phyloP scores from a whole-genome alignment of 2,329 filamentous ascomycete genomes.

The Alternaria alternata region DNA sequence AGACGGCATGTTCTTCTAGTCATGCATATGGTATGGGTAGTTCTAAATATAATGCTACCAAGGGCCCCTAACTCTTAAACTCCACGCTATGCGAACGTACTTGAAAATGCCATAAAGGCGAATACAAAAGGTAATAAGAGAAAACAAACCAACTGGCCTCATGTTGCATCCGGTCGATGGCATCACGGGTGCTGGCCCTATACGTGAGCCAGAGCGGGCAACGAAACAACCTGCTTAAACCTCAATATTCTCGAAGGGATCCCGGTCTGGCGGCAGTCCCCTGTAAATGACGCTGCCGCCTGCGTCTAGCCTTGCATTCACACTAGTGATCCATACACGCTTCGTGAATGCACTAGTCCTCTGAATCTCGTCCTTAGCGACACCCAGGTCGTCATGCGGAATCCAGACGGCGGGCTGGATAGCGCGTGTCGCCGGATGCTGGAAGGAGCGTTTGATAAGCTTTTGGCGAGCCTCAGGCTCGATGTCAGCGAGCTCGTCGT shows the following conservation, averaged over 20 bases:
- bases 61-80: background rate
- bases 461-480: constrained; percentile 88
- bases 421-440: constrained; percentile 86
- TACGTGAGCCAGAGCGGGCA: background rate
- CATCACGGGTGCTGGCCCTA: background rate
- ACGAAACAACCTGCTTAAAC: constrained; percentile 27
- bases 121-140: background rate
- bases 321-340: constrained; percentile 90
- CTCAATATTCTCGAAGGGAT: constrained; percentile 52
- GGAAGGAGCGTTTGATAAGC: constrained; percentile 86
- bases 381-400: constrained; percentile 85
- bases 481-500: constrained; percentile 94
- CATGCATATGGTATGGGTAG: background rate
- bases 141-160: background rate
- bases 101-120: background rate
- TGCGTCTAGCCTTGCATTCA: constrained; percentile 85
- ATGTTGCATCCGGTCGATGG: background rate
- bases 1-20: background rate
- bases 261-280: constrained; percentile 80
- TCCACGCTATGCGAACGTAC: constrained; percentile 4
- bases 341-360: constrained; percentile 77
- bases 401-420: constrained; percentile 92
- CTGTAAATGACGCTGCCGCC: constrained; percentile 85
- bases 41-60: background rate
- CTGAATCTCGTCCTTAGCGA: constrained; percentile 89